Conservation (phyloP, 306 rosid genomes). For the Ormosia semicastrata region DNA sequence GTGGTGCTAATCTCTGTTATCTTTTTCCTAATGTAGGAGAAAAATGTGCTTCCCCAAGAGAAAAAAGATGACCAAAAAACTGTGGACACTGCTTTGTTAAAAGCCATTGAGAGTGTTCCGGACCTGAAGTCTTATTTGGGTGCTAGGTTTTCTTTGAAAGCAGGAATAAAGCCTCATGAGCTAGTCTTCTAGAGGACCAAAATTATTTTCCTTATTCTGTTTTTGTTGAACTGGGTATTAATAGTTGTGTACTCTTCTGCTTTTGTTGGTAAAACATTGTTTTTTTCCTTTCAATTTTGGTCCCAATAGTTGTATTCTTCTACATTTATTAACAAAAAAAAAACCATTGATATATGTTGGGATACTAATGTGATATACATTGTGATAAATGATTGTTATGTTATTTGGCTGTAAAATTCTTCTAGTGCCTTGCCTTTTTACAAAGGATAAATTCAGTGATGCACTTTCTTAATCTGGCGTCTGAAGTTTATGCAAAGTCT, state of each 20-base stretch:
- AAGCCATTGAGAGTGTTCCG: slow-evolving; percentile 58
- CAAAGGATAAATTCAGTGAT: not conserved
- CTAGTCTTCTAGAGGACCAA: slow-evolving; percentile 46
- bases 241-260: slow-evolving; percentile 6
- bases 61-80: slow-evolving; percentile 72
- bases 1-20: not conserved
- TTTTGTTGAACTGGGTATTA: slow-evolving; percentile 11
- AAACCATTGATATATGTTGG: not conserved
- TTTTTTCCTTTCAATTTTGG: slow-evolving; percentile 5
- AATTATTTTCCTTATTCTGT: not conserved
- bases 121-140: slow-evolving; percentile 68
- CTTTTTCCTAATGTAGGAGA: slow-evolving; percentile 42
- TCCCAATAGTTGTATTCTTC: not conserved
- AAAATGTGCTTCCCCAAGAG: slow-evolving; percentile 58
- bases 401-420: not conserved
- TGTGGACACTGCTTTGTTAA: slow-evolving; percentile 56
- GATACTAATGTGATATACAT: not conserved
- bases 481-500: not conserved
- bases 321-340: not conserved
- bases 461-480: not conserved
- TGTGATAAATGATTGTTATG: not conserved
- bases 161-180: slow-evolving; percentile 84
- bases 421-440: not conserved
- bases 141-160: slow-evolving; percentile 69
- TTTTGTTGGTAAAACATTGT: not conserved